Evolutionary conservation across 2,329 filamentous ascomycete species (phyloP).

Genomic region (Penicillium sp.): DNA sequence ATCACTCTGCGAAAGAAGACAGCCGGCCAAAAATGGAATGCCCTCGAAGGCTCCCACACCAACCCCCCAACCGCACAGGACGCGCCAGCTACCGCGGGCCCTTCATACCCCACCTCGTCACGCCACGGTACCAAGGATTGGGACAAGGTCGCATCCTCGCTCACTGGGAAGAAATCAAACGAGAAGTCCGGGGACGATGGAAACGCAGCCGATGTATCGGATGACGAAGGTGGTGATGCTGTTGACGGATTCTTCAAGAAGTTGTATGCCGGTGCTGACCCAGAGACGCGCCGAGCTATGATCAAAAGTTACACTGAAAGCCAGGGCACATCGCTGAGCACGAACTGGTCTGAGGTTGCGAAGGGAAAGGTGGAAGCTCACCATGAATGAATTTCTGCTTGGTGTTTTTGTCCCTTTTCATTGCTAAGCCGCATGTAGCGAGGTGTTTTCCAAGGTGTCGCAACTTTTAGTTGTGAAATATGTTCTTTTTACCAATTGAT

Average conservation of each 20-base stretch:
- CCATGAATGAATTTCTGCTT: constrained; percentile 21
- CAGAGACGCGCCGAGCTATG: constrained; percentile 87
- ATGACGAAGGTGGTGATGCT: constrained; percentile 55
- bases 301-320: constrained; percentile 96
- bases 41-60: constrained; percentile 51
- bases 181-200: constrained; percentile 22
- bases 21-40: constrained; percentile 66
- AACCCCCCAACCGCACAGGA: constrained; percentile 20
- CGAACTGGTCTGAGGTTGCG: constrained; percentile 82
- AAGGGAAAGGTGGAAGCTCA: constrained; percentile 62
- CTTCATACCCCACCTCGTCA: constrained; percentile 82
- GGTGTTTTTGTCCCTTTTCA: constrained; percentile 2
- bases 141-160: constrained; percentile 68
- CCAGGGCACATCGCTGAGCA: constrained; percentile 88
- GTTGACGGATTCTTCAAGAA: constrained; percentile 87
- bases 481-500: neutral
- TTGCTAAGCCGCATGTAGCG: constrained; percentile 12
- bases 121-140: constrained; percentile 82
- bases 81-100: constrained; percentile 40
- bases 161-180: constrained; percentile 41
- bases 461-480: neutral
- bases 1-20: constrained; percentile 67
- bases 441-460: neutral
- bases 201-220: constrained; percentile 26
- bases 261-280: constrained; percentile 72